Percentiles rank a stretch among this genome's conserved stretches.
phyloP scores from a whole-genome alignment of 225 moss, liverwort and hornwort genomes.

The Sphagnum tenellum region DNA sequence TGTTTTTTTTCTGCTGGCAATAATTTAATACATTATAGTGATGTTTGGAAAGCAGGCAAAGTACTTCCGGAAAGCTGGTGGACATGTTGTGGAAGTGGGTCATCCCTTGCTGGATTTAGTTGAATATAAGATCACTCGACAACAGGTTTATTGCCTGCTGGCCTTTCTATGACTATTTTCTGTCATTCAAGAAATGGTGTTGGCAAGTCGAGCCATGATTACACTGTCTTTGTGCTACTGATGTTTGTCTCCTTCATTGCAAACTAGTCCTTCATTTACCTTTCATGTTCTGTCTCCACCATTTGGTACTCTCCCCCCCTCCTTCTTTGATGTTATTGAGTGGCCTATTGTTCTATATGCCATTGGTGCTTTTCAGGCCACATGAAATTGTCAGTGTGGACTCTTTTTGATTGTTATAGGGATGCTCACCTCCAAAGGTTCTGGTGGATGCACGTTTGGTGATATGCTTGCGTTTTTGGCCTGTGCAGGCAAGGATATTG shows the following conservation, averaged over 20 bases:
- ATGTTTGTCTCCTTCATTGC: too few species aligned
- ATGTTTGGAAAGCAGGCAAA: conserved; percentile 41
- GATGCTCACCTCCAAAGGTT: neutral
- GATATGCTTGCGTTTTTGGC: neutral
- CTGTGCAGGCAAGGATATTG: conserved; percentile 48
- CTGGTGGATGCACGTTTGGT: neutral
- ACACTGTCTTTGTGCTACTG: too few species aligned
- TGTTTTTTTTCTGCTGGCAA: too few species aligned
- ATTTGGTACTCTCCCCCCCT: too few species aligned
- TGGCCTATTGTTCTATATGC: too few species aligned
- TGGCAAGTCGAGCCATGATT: neutral
- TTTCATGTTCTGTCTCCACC: too few species aligned
- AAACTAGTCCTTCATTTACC: too few species aligned
- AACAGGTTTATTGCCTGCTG: conserved; percentile 23
- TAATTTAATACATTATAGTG: neutral
- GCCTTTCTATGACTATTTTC: neutral
- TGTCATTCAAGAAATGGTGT: neutral
- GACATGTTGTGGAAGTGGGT: conserved; percentile 63
- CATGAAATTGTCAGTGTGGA: neutral
- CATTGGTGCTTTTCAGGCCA: too few species aligned
- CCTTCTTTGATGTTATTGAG: too few species aligned
- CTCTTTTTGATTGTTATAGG: neutral
- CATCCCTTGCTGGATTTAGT: conserved; percentile 67
- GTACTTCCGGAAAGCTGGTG: conserved; percentile 65
- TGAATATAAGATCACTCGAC: conserved; percentile 22